phyloP scores from a whole-genome alignment of 164 flowering plant species.

The Houttuynia cordata region DNA sequence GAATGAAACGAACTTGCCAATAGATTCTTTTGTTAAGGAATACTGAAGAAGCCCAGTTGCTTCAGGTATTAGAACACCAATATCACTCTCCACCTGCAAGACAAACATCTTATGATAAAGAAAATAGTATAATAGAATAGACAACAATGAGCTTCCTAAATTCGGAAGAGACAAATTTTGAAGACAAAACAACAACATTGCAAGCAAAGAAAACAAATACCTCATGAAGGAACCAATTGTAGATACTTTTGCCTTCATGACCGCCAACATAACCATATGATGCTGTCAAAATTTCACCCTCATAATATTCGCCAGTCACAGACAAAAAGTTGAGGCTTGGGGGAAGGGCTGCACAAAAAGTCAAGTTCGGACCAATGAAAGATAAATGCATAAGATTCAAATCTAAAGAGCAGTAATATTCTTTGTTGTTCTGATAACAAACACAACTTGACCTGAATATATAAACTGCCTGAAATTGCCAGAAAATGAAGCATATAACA shows the following conservation, averaged over 20 bases:
- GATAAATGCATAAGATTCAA: not conserved
- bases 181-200: not conserved
- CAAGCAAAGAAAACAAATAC: conserved; percentile 35
- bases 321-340: conserved; percentile 89
- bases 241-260: conserved; percentile 88
- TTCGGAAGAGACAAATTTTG: too few relatives aligned
- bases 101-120: not conserved
- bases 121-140: not conserved
- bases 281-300: conserved; percentile 84
- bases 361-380: not conserved
- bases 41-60: conserved; percentile 78
- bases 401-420: too few relatives aligned
- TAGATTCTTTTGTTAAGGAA: conserved; percentile 65
- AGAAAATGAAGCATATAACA: too few relatives aligned
- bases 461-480: too few relatives aligned
- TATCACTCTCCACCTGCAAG: conserved; percentile 61
- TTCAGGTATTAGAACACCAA: conserved; percentile 48
- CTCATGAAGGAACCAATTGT: conserved; percentile 92
- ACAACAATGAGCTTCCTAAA: too few relatives aligned
- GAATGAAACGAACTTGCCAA: conserved; percentile 82
- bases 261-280: conserved; percentile 98
- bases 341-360: conserved; percentile 69
- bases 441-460: too few relatives aligned
- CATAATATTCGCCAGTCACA: conserved; percentile 75
- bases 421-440: too few relatives aligned